These are phyloP conservation scores for Cyclotella baltica DNA, from an alignment of 108 stramenopile species.

Conservation along the genomic window DNA sequence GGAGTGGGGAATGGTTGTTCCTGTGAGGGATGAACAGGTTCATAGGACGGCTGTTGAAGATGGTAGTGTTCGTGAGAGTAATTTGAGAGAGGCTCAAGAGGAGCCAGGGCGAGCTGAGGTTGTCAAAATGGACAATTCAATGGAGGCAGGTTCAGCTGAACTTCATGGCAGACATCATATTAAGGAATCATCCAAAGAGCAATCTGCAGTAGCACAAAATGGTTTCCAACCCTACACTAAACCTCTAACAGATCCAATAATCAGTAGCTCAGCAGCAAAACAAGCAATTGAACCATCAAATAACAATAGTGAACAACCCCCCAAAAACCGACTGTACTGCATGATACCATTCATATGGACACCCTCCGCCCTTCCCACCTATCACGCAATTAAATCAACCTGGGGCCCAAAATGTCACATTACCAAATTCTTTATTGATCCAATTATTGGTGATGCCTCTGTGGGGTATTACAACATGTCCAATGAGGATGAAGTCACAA, in stretches of 20 bases:
- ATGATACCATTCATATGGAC: conserved; percentile 49
- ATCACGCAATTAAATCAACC: conserved; percentile 31
- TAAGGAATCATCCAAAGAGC: no score
- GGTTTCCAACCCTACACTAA: no score
- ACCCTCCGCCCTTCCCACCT: conserved; percentile 23
- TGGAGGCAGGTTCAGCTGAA: no score
- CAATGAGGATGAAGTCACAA: conserved; percentile 8
- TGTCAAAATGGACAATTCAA: no score
- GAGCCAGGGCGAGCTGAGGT: no score
- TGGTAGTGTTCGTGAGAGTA: no score
- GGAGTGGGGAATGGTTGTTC: neutral
- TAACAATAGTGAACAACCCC: neutral
- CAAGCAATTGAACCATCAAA: neutral
- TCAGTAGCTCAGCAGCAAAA: neutral
- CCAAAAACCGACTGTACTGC: conserved; percentile 40
- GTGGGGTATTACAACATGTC: conserved; percentile 47
- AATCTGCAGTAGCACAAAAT: no score
- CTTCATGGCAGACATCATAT: no score
- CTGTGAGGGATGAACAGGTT: no score
- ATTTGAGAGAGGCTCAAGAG: no score
- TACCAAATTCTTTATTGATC: conserved; percentile 43
- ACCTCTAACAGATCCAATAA: no score
- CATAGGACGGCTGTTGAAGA: no score
- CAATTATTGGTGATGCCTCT: conserved; percentile 36
- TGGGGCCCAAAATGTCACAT: conserved; percentile 51